Percentiles rank a stretch among this genome's conserved stretches.
These are phyloP conservation scores for Globisporangium viniferum DNA, from an alignment of 352 stramenopile species.

Conservation along the genomic window DNA sequence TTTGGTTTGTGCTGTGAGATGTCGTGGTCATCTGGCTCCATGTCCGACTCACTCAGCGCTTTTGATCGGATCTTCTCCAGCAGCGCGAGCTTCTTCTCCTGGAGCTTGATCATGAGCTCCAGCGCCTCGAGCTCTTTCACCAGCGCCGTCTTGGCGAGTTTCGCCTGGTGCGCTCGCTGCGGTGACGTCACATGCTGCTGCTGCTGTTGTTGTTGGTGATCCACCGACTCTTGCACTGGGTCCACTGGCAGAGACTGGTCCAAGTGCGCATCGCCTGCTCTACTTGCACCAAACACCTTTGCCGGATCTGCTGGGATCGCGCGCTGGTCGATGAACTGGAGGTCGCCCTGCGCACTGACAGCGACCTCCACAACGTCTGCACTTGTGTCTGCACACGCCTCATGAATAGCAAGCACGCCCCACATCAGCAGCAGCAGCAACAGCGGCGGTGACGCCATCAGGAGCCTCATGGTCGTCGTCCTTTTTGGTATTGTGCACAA, in stretches of 20 bases:
- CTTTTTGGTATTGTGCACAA: background rate
- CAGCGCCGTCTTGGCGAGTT: conserved; percentile 16
- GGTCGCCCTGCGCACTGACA: background rate
- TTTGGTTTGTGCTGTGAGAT: background rate
- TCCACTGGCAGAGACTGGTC: background rate
- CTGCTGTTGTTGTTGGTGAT: background rate
- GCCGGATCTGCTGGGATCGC: background rate
- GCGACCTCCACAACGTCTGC: conserved; percentile 11
- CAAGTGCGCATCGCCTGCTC: background rate
- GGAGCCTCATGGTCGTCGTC: background rate
- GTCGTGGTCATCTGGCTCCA: background rate
- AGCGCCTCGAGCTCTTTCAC: conserved; percentile 27
- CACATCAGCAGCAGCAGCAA: background rate
- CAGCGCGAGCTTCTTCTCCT: conserved; percentile 37
- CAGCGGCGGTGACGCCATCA: background rate
- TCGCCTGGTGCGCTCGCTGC: background rate
- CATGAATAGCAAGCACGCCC: background rate
- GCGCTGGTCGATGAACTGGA: background rate
- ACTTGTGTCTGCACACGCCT: background rate
- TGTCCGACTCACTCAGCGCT: conserved; percentile 2
- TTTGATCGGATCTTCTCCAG: conserved; percentile 24
- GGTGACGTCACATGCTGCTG: background rate
- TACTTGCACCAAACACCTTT: background rate
- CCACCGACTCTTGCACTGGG: background rate
- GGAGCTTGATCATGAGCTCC: conserved; percentile 41